Base-by-base conservation (phyloP, 805 yeast species). In the Hanseniaspora nectarophila region DNA sequence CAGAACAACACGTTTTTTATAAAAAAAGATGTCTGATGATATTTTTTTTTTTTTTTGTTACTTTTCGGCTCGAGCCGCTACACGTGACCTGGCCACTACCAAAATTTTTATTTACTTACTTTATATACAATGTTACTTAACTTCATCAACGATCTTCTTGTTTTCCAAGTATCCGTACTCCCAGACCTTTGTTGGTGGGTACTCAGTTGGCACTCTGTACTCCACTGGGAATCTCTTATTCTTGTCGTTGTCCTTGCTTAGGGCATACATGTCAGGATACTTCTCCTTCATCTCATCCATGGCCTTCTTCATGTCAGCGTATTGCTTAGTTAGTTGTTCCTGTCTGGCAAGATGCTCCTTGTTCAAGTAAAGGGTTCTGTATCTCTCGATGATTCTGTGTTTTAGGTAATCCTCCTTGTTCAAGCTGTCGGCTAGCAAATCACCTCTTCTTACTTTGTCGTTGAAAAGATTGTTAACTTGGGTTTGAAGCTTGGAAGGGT, bases 121-220 rank as follows among this genome's bases (percentile, higher is more conserved):
- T 33, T 15, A 18, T n/a, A 16, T 24, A 8, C 13, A 20, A 39
- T 16, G 7, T 12, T 15, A 40, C 21, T 26, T 26, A 10, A 21
- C 18, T 15, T 26, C 42, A 6, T 47, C 51, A 20, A 47, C 31
- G 4, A 47, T 20, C 15, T 31, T 24, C 20, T 47, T 47, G 16
- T 47, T 47, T 8, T 23, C 20, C 24, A 39, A 57, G 50, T 67
- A 70, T n/a, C 79, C 76, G 60, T 76, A 76, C 53, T 80, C 78
- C 97, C 97, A 89, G 18, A 84, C 72, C 55, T 75, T 74, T 60
- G 77, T 78, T 18, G 97, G 84, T 13, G 98, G 98, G 56, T 72
- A 85, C 53, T 88, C 90, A 1, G 95, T 83, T 20, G 98, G 98
- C 9, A 85, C 79, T 62, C 92, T 78, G 65, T 86, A 64, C 61